Conservation (phyloP, 2,329 filamentous ascomycete species). For the Hansfordia pulvinata region DNA sequence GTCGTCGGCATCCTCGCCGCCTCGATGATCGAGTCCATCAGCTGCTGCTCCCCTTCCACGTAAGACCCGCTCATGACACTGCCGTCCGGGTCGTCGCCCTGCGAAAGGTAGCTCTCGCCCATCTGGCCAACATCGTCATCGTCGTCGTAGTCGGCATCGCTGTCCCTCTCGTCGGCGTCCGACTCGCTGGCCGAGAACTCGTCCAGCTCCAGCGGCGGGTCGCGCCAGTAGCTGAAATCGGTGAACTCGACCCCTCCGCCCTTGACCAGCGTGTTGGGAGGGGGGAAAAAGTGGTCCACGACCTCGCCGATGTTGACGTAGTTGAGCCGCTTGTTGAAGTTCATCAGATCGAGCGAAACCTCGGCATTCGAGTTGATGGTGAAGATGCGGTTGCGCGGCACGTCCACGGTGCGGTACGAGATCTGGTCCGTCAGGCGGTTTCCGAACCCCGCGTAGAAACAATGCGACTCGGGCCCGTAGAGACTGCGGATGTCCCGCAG, state of each 20-base stretch:
- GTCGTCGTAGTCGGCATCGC: slow-evolving; percentile 21
- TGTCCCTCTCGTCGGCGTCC: slow-evolving; percentile 35
- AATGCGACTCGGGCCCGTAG: slow-evolving; percentile 62
- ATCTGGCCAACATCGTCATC: slow-evolving; percentile 29
- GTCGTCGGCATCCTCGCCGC: slow-evolving; percentile 18
- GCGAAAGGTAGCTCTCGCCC: slow-evolving; percentile 28
- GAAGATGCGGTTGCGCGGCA: slow-evolving; percentile 87
- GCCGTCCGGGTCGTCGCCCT: slow-evolving; percentile 19
- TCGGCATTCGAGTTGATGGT: slow-evolving; percentile 98
- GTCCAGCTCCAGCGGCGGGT: slow-evolving; percentile 68
- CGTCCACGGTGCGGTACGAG: slow-evolving; percentile 90
- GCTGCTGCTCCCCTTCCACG: slow-evolving; percentile 24
- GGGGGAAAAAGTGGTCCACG: slow-evolving; percentile 95
- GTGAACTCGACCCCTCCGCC: slow-evolving; percentile 90
- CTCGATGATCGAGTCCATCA: slow-evolving; percentile 25
- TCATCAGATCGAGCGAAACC: slow-evolving; percentile 80
- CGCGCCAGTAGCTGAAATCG: slow-evolving; percentile 94
- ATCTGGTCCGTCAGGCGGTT: slow-evolving; percentile 94
- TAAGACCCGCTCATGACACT: slow-evolving; percentile 28
- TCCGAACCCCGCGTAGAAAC: slow-evolving; percentile 95
- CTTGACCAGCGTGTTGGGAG: slow-evolving; percentile 73
- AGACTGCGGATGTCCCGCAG: slow-evolving; percentile 84
- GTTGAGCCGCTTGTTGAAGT: slow-evolving; percentile 86
- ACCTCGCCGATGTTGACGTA: slow-evolving; percentile 97
- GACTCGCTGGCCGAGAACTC: slow-evolving; percentile 80